Percentiles rank a stretch among this genome's conserved stretches.
These are phyloP conservation scores for Saksenaea oblongispora DNA, from an alignment of 371 early-diverging fungal species.

Conservation along the genomic window DNA sequence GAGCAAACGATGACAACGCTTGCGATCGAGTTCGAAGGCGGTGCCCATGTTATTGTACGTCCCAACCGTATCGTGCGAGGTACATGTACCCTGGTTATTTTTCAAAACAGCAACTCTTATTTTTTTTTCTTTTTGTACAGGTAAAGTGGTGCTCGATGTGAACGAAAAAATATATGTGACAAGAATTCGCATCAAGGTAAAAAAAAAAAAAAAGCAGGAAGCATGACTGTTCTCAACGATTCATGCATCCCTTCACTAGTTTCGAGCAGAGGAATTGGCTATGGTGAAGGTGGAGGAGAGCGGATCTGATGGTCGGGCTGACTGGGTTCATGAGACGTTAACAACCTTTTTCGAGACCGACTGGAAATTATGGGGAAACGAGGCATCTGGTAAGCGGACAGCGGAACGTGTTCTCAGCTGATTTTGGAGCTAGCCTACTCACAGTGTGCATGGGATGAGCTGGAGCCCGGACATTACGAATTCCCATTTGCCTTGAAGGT, in stretches of 20 bases:
- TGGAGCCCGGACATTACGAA: slow-evolving; percentile 52
- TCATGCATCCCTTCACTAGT: slow-evolving; percentile 19
- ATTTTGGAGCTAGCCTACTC: slow-evolving; percentile 29
- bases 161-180: slow-evolving; percentile 41
- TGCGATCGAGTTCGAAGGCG: slow-evolving; percentile 51
- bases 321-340: slow-evolving; percentile 44
- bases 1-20: background rate
- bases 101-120: background rate
- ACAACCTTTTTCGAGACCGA: slow-evolving; percentile 52
- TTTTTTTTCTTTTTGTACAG: slow-evolving; percentile 10
- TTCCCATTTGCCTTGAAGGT: slow-evolving; percentile 67
- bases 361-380: slow-evolving; percentile 49
- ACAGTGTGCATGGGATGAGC: slow-evolving; percentile 57
- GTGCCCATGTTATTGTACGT: slow-evolving; percentile 46
- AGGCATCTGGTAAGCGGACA: slow-evolving; percentile 35
- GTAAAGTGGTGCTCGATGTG: slow-evolving; percentile 34
- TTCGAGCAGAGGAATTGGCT: slow-evolving; percentile 52
- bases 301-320: slow-evolving; percentile 31
- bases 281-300: slow-evolving; percentile 50
- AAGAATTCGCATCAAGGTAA: slow-evolving; percentile 46
- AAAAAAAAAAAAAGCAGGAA: background rate
- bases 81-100: slow-evolving; percentile 8
- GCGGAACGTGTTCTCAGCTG: background rate
- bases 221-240: background rate
- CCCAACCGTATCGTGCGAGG: slow-evolving; percentile 50